Base-by-base conservation (phyloP, 1,284 basidiomycete species). In the Coniophora puteana region DNA sequence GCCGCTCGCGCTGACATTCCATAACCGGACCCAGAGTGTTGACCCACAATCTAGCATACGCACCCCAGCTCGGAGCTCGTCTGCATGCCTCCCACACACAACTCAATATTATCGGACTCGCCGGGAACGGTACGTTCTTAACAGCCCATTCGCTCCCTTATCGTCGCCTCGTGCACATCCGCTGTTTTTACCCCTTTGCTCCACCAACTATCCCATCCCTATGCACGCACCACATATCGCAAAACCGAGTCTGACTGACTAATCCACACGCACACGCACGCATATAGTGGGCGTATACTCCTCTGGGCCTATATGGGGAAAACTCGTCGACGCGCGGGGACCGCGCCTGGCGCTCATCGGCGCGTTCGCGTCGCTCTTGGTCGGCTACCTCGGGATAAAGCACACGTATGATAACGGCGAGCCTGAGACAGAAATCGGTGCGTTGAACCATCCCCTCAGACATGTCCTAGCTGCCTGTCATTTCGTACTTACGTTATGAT, bases 11-110 rank as follows among this genome's bases (percentile, higher is more conserved):
- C n/a, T 25, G 4, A 6, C 16, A 43, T 39, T 5, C 17, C 38
- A 11, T 8, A 17, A 20, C n/a, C n/a, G n/a, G n/a, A n/a, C n/a
- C n/a, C n/a, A n/a, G n/a, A n/a, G n/a, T n/a, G n/a, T 44, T 36
- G 25, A 43, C 40, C 23, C 20, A 36, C 16, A 24, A 32, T 25
- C 41, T 55, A 84, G 89, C 85, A 2, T 93, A 91, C 57, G 80
- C 83, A 1, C 89, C 89, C 0, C 89, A 91, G 57, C 69, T 93
- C 3, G 84, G 81, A 2, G 62, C 77, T 12, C 74, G 78, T 27
- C 71, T 92, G n/a, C 66, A 72, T 32, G 72, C 91, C 14, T 74
- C 78, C 1, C 85, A 89, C 38, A 91, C 87, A 0, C 76, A 84
- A 45, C 67, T 88, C 32, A 92, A 91, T 51, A 61, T 89, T 30